Base-by-base conservation (phyloP, 1,284 basidiomycete genomes). In the Amylostereum areolatum region DNA sequence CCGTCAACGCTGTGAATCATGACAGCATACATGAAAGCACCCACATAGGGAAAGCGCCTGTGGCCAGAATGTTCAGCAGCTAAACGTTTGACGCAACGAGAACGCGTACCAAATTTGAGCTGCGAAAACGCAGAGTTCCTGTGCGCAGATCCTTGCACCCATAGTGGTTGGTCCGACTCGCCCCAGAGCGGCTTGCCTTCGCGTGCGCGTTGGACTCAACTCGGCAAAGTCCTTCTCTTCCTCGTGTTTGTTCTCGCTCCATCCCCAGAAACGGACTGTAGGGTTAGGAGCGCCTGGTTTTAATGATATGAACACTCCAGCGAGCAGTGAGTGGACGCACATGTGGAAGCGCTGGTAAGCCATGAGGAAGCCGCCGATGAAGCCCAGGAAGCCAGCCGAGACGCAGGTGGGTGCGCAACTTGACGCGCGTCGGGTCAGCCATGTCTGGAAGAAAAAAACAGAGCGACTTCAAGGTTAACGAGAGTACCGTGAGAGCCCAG, bases 191-290 rank as follows among this genome's bases (percentile, higher is more conserved):
- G 82, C 64, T 91, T 83, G 48, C 92, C 92, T 55, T 84, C 78
- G 54, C 69, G 69, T 10, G 80, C 85, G 35, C 78, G 80, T 54
- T 85, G 81, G 81, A 39, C 78, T 80, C 44, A 97, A 71, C 66
- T 97, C 94, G 27, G 74, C 73, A 46, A 84, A 63, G 66, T 97
- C 94, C 66, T 73, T 75, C 52, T 79, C 78, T 58, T 86, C 78
- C 65, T 97, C 94, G 24, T 78, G 73, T 56, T 80, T 82, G 73
- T 99, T 99, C 74, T 98, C 96, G 25, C 78, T 75, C 89, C 92
- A 95, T 46, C 96, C 96, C 92, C 92, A 95, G 78, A 99, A 96
- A 41, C 96, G 93, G 69, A 87, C 94, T 93, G n/a, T 40, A 30
- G n/a, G n/a, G 43, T 28, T 27, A 43, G 28, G 37, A 37, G 41